Conservation (phyloP, 108 stramenopile species). For the Stephanodiscus triporus region DNA sequence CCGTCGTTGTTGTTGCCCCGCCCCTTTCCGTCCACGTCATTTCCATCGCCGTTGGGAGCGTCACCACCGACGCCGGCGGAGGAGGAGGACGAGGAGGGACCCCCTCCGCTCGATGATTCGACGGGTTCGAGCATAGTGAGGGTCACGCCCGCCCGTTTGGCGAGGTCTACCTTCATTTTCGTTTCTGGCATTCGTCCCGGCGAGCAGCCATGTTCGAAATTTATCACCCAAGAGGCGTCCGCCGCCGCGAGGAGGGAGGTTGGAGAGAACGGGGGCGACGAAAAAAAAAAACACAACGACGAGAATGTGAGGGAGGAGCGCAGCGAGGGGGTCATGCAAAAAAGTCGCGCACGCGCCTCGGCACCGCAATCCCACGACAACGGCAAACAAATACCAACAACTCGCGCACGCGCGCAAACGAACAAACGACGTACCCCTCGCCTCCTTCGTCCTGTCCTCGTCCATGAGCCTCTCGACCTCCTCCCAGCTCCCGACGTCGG, state of each 20-base stretch:
- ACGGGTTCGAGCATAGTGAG: conserved; percentile 64
- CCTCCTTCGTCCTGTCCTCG: conserved; percentile 52
- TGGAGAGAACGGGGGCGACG: background rate
- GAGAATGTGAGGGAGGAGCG: too few relatives aligned
- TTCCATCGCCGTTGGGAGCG: conserved; percentile 38
- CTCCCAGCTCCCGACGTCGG: conserved; percentile 57
- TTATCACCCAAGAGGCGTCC: too few relatives aligned
- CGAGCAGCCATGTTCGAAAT: too few relatives aligned
- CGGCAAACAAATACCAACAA: background rate
- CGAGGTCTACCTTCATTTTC: conserved; percentile 53
- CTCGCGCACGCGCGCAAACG: background rate
- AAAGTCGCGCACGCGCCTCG: too few relatives aligned
- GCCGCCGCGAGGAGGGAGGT: background rate
- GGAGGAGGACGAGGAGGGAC: background rate
- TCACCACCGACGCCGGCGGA: background rate
- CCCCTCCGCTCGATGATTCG: too few relatives aligned
- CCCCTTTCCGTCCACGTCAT: conserved; percentile 39
- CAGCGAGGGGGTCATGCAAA: too few relatives aligned
- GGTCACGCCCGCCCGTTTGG: conserved; percentile 57
- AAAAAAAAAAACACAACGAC: background rate
- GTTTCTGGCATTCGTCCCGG: conserved; percentile 46
- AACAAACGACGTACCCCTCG: conserved; percentile 29
- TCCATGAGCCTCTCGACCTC: conserved; percentile 56
- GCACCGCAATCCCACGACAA: background rate
- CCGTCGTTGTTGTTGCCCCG: conserved; percentile 10